Conservation (phyloP, 768 basidiomycete species). For the Lactifluus volemus region DNA sequence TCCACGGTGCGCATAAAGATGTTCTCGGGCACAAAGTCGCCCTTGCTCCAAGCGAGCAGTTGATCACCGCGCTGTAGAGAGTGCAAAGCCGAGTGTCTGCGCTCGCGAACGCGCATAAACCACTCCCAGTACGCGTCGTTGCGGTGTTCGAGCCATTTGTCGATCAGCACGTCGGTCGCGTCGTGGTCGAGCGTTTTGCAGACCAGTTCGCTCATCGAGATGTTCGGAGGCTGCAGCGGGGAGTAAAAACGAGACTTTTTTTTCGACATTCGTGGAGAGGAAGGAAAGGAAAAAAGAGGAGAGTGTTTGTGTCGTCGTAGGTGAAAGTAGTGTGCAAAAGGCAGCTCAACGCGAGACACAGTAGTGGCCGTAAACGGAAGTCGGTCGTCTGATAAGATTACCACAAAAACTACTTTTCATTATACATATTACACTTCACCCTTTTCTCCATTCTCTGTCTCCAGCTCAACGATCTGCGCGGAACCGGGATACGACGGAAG, state of each 20-base stretch:
- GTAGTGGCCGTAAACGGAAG: no score
- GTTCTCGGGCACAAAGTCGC: conserved; percentile 71
- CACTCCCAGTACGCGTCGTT: conserved; percentile 71
- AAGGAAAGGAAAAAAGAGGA: background rate
- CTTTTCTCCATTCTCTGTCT: conserved; percentile 5
- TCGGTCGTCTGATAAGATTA: background rate
- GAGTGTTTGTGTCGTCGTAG: background rate
- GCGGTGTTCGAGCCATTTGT: conserved; percentile 76
- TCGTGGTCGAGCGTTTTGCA: conserved; percentile 72
- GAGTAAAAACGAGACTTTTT: conserved; percentile 40
- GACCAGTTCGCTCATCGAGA: conserved; percentile 71
- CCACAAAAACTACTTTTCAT: background rate
- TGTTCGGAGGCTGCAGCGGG: conserved; percentile 52
- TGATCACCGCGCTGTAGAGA: conserved; percentile 34
- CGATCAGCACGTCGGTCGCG: conserved; percentile 68
- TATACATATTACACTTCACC: no score
- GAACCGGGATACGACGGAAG: conserved; percentile 72
- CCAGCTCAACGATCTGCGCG: conserved; percentile 80
- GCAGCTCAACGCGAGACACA: background rate
- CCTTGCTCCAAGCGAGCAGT: conserved; percentile 47
- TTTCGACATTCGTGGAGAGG: conserved; percentile 6
- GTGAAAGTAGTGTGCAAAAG: background rate
- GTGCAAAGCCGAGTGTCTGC: conserved; percentile 46
- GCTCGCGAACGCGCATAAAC: conserved; percentile 62
- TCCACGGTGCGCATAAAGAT: conserved; percentile 74